Conservation (phyloP, 1,284 basidiomycete species). For the Ustilago loliicola region DNA sequence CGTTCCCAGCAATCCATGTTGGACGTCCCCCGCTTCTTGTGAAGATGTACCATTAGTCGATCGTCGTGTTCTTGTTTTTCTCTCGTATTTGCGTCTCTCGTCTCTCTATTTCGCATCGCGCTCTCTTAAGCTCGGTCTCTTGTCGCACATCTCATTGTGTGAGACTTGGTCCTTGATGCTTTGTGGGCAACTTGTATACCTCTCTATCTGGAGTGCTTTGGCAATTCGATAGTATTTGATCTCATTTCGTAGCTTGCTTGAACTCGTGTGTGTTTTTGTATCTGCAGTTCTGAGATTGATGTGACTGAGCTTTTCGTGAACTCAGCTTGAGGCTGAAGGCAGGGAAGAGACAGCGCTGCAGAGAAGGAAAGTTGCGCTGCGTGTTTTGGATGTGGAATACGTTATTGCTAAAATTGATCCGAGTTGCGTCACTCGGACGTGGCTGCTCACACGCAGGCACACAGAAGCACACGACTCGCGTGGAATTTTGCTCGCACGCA, state of each 20-base stretch:
- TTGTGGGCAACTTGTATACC: slow-evolving; percentile 43
- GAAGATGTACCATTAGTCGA: slow-evolving; percentile 50
- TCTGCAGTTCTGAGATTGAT: background rate
- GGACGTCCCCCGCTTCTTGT: slow-evolving; percentile 18
- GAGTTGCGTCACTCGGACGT: slow-evolving; percentile 7
- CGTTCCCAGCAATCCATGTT: background rate
- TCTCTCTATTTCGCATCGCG: slow-evolving; percentile 39
- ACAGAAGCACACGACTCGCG: slow-evolving; percentile 6
- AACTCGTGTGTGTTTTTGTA: slow-evolving; percentile 11
- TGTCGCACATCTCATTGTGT: slow-evolving; percentile 2
- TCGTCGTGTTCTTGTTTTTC: slow-evolving; percentile 19
- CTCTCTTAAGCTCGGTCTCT: slow-evolving; percentile 27
- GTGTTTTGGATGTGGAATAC: background rate
- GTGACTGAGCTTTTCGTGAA: background rate
- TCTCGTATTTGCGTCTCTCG: slow-evolving; percentile 20
- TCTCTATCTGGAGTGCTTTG: slow-evolving; percentile 20
- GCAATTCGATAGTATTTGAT: slow-evolving; percentile 39
- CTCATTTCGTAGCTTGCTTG: background rate
- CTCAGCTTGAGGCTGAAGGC: background rate
- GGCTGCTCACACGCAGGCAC: slow-evolving; percentile 1
- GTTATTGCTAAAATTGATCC: slow-evolving; percentile 6
- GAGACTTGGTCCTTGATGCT: slow-evolving; percentile 23
- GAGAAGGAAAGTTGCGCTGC: no score
- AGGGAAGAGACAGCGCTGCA: background rate
- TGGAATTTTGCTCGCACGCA: slow-evolving; percentile 1